Evolutionary conservation across 345 rosid genomes (phyloP), one percentile per base, ranked within the genome.

Genomic region (Aurinia saxatilis): DNA sequence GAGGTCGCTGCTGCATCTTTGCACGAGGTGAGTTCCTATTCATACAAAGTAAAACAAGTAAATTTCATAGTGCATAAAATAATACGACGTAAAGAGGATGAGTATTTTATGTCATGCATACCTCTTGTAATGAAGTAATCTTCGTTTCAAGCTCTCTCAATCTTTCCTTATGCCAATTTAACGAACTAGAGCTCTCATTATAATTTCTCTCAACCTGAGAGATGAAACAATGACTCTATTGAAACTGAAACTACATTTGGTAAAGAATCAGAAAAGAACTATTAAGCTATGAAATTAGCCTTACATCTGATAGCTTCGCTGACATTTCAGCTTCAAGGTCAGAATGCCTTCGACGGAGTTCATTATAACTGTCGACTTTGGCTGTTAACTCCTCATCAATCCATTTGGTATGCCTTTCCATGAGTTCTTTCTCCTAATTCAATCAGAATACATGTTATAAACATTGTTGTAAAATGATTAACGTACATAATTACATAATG

Each of bases 391-490:
- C 97, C 30, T 90, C 90, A 58, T 93, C 84, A 56, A 93, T 85
- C 99, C 99, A 93, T 15, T 66, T 51, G 71, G 91, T 90, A 71
- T 93, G 99, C 73, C 86, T 82, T 73, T 85, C 87, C 34, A 81
- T 69, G 63, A 93, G 91, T 57, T 93, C 99, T 74, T 93, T 93
- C 82, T 84, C 99, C 97, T 91, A 73, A 41, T 44, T 64, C 63
- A 54, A 76, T 57, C 33, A 66, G 61, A 67, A 57, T 23, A 37
- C n/a, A 46, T 16, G 48, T 29, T 36, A 57, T 30, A 38, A 29
- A 21, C 58, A 31, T 40, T 40, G 46, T 25, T 33, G 44, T 31
- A 38, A 47, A 29, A 29, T 50, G 25, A 57, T 27, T 30, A 57
- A 38, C 41, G 40, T 17, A 14, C 29, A n/a, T 7, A 12, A 34